These are phyloP conservation scores for Haberlea rhodopensis DNA, from an alignment of 257 asterid species.

Conservation along the genomic window DNA sequence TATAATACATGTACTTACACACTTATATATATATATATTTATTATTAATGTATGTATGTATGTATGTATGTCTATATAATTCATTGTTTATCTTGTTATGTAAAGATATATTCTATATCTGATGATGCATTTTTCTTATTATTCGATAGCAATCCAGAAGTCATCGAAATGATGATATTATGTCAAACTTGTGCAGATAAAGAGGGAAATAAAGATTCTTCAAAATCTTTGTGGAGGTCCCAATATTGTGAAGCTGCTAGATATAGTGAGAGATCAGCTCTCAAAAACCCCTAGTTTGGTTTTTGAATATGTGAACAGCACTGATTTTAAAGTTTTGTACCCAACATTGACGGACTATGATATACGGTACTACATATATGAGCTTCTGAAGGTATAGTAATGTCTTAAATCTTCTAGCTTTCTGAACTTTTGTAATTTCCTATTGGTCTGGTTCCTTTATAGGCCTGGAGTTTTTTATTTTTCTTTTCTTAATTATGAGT, in stretches of 20 bases:
- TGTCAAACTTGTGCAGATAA: constrained; percentile 42
- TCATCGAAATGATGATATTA: not conserved
- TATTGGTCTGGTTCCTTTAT: not conserved
- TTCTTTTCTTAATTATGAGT: constrained; percentile 11
- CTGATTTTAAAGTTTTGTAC: constrained; percentile 54
- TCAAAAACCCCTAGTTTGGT: constrained; percentile 59
- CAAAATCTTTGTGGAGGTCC: constrained; percentile 64
- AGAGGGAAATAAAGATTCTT: constrained; percentile 58
- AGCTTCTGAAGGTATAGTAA: constrained; percentile 51
- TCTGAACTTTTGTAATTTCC: not conserved
- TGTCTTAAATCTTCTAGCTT: constrained; percentile 5
- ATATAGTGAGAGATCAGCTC: constrained; percentile 55
- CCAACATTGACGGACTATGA: constrained; percentile 65
- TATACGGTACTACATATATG: constrained; percentile 56
- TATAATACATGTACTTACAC: not conserved
- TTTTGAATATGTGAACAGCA: constrained; percentile 55
- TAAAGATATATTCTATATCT: not conserved
- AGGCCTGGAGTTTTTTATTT: not conserved
- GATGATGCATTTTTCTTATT: not conserved
- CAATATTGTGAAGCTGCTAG: constrained; percentile 52
- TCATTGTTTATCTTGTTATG: not conserved
- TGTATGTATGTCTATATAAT: not conserved
- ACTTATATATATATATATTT: no score
- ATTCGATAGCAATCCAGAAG: not conserved
- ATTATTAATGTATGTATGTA: no score